A percentile compares a stretch with the other conserved stretches of the same genome.
These are phyloP conservation scores for Pseudoperonospora humuli DNA, from an alignment of 352 stramenopile species.

Conservation along the genomic window DNA sequence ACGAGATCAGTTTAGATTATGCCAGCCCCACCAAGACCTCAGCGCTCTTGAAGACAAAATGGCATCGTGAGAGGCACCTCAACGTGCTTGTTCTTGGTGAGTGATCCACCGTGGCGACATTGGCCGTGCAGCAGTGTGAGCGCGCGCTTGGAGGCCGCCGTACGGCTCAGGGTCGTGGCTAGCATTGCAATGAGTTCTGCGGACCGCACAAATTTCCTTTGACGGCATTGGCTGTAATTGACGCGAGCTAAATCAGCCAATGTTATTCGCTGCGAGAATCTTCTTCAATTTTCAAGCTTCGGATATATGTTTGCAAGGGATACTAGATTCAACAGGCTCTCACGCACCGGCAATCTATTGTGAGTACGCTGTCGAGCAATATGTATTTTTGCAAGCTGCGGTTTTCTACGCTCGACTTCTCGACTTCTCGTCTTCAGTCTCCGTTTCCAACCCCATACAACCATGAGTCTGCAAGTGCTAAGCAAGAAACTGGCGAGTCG, in stretches of 20 bases:
- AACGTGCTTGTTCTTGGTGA: slow-evolving; percentile 80
- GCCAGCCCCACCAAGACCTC: neutral
- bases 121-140: slow-evolving; percentile 50
- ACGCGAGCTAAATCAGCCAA: slow-evolving; percentile 1
- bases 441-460: slow-evolving; percentile 2
- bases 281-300: too few relatives aligned
- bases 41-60: neutral
- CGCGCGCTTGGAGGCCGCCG: slow-evolving; percentile 29
- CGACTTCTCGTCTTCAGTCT: slow-evolving; percentile 9
- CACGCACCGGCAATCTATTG: too few relatives aligned
- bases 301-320: neutral
- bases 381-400: slow-evolving; percentile 5
- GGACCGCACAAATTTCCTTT: slow-evolving; percentile 13
- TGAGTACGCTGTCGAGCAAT: neutral
- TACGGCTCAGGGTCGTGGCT: slow-evolving; percentile 40
- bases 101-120: slow-evolving; percentile 63
- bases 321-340: neutral
- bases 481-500: slow-evolving; percentile 22
- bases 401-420: slow-evolving; percentile 7
- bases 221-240: slow-evolving; percentile 18
- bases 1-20: slow-evolving; percentile 2
- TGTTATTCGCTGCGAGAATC: slow-evolving; percentile 5
- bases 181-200: slow-evolving; percentile 28
- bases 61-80: slow-evolving; percentile 30
- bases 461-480: slow-evolving; percentile 29